Conservation (phyloP, 2,329 filamentous ascomycete species). For the Aspergillus pseudoviridinutans region DNA sequence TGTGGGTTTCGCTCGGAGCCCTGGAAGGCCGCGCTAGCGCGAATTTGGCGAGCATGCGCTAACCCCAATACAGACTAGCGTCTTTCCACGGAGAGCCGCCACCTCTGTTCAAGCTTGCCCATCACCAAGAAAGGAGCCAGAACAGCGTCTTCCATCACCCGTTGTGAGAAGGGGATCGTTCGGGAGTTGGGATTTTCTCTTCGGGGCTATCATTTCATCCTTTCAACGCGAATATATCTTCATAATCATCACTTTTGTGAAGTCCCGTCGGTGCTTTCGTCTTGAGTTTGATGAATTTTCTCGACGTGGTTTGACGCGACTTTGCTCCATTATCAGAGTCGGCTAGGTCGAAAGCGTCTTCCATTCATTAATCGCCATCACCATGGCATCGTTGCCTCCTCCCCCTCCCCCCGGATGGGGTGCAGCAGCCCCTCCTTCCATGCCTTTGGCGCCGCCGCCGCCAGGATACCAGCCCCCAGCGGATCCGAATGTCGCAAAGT, state of each 20-base stretch:
- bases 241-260: neutral
- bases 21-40: constrained; percentile 40
- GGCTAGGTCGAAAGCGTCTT: constrained; percentile 21
- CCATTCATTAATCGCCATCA: constrained; percentile 25
- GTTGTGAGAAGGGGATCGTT: constrained; percentile 28
- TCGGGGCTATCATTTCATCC: constrained; percentile 11
- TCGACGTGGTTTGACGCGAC: constrained; percentile 32
- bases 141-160: constrained; percentile 21
- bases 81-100: constrained; percentile 25
- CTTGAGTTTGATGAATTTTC: constrained; percentile 19
- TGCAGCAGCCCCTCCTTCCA: constrained; percentile 48
- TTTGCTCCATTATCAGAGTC: constrained; percentile 23
- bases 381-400: constrained; percentile 58
- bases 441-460: constrained; percentile 67
- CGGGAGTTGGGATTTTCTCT: constrained; percentile 18
- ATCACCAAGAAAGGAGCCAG: constrained; percentile 18
- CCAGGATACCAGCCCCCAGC: constrained; percentile 77
- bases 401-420: constrained; percentile 68
- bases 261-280: constrained; percentile 13
- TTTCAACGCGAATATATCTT: constrained; percentile 3
- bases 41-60: constrained; percentile 33
- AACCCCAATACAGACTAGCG: constrained; percentile 24
- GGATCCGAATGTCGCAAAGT: constrained; percentile 85
- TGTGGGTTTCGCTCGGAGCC: constrained; percentile 42
- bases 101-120: constrained; percentile 33